Conservation (phyloP, 768 basidiomycete species). For the Tulasnella sp. region DNA sequence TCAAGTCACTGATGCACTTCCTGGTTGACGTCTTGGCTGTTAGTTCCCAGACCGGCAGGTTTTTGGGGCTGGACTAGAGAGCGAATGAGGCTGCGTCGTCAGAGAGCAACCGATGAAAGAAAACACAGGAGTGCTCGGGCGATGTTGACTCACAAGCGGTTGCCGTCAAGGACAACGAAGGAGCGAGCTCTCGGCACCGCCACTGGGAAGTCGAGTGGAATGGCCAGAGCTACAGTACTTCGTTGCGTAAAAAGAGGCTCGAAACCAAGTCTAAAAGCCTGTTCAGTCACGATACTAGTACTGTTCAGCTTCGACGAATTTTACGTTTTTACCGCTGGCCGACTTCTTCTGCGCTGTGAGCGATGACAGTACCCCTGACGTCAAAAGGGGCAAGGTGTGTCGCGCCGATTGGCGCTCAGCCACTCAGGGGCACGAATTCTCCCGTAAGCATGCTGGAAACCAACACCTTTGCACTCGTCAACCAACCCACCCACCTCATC, state of each 20-base stretch:
- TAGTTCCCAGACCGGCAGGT: no score
- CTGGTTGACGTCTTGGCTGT: no score
- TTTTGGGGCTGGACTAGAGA: no score
- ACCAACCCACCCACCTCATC: not conserved
- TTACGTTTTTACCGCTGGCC: no score
- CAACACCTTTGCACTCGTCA: not conserved
- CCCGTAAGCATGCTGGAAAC: not conserved
- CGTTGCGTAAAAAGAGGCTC: not conserved
- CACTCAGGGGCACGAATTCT: slow-evolving; percentile 4
- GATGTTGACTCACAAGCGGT: no score
- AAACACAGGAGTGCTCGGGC: no score
- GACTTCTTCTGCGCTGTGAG: not conserved
- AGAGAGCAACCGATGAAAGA: not conserved
- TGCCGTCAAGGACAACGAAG: not conserved
- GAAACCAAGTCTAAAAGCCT: not conserved
- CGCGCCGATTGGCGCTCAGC: slow-evolving; percentile 3
- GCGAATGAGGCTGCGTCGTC: not conserved
- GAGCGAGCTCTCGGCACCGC: not conserved
- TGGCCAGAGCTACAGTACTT: not conserved
- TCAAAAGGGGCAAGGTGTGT: not conserved
- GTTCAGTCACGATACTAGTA: not conserved
- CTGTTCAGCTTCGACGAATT: not conserved
- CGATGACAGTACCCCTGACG: not conserved
- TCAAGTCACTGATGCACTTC: no score
- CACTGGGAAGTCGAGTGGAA: not conserved